Base-by-base conservation (phyloP, 2,329 filamentous ascomycete species). In the Epichloe sylvatica region DNA sequence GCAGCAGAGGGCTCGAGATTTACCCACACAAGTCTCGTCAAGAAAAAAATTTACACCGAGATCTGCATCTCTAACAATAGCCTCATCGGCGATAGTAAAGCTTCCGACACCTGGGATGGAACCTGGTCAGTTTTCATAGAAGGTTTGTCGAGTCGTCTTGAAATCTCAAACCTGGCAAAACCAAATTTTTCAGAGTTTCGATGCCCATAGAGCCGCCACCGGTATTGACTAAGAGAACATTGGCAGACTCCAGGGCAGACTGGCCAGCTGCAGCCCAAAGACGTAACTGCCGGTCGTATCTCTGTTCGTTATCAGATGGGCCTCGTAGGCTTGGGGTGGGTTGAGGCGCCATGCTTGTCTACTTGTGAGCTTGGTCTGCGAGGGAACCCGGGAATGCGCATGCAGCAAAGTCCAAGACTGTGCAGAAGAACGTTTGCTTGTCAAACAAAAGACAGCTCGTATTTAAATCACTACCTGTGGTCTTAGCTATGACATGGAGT, bases 1-100 rank as follows among this genome's bases (percentile, higher is more conserved):
- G 49, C 84, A 86, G 62, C 85, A 82, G 63, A 88, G 77, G 2
- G 91, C 87, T 56, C 92, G 81, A 25, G 81, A 81, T 59, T 81
- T 82, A 48, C 89, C 90, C 37, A 94, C 64, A 55, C 81, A 84
- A 45, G 75, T 71, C 58, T 92, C 81, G 53, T 95, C 87, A 0
- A 98, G 73, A 61, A 98, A 98, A 74, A 98, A 98, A 68, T 98
- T 98, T 54, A 96, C 84, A 4, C 94, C 92, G 39, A 98, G 72
- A 60, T 98, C 92, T 40, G 81, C 74, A 57, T 94, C 83, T 1
- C 72, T 73, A n/a, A 98, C 90, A 2, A 76, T 65, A 1, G 81
- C 78, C 6, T 84, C 81, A 60, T 98, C 92, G 47, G 85, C 83
- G 53, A 98, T 94, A 0, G 87, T 94, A 64, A 96, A 98, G 25